These are phyloP conservation scores for Flaveria linearis DNA, from an alignment of 129 eudicot genomes.

Conservation along the genomic window DNA sequence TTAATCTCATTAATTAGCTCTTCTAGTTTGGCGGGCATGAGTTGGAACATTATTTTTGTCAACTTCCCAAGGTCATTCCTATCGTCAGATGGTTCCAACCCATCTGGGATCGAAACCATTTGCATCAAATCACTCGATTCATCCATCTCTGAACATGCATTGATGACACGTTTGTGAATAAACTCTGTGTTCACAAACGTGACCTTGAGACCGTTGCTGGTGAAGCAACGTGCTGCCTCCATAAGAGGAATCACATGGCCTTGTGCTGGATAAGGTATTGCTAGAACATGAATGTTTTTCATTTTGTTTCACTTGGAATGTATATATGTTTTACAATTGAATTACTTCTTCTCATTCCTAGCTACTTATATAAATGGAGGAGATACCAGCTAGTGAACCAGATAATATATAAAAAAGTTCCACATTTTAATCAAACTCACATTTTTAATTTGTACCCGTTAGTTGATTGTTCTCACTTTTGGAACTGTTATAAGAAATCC, in stretches of 20 bases:
- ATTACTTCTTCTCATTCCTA: no score
- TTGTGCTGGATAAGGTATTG: constrained; percentile 62
- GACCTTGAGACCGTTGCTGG: constrained; percentile 39
- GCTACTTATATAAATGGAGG: no score
- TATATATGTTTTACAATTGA: neutral
- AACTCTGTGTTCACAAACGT: constrained; percentile 52
- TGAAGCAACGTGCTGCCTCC: constrained; percentile 42
- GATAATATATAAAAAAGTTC: no score
- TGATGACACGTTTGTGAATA: constrained; percentile 37
- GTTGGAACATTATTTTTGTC: constrained; percentile 13
- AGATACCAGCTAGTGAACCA: no score
- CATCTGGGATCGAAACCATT: constrained; percentile 53
- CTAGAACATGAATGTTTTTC: constrained; percentile 33
- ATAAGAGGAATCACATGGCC: constrained; percentile 67
- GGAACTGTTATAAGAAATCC: no score
- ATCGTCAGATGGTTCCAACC: constrained; percentile 45
- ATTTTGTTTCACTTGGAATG: constrained; percentile 6
- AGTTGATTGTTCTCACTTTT: no score
- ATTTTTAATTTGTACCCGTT: no score
- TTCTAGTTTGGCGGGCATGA: constrained; percentile 41
- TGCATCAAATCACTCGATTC: constrained; percentile 17
- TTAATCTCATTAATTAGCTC: constrained; percentile 38
- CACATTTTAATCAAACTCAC: no score
- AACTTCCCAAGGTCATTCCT: constrained; percentile 38
- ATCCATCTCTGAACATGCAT: constrained; percentile 27